Evolutionary conservation across 768 basidiomycete species (phyloP).

Genomic region (Scleroderma bovista): DNA sequence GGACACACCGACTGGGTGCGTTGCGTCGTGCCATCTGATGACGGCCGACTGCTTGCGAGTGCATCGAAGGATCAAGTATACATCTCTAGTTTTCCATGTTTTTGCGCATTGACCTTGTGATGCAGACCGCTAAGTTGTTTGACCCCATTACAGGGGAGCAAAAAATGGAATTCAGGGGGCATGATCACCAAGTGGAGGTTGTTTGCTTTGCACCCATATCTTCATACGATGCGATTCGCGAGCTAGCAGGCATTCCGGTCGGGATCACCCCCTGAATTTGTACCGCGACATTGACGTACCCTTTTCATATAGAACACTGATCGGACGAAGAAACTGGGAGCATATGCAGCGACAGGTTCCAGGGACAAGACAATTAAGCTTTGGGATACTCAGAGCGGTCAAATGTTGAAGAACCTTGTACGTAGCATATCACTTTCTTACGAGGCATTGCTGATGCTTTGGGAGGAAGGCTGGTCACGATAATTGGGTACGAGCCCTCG

Average conservation of each 20-base stretch:
- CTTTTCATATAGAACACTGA: constrained; percentile 41
- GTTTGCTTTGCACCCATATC: constrained; percentile 74
- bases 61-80: constrained; percentile 85
- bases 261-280: constrained; percentile 18
- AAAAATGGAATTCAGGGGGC: constrained; percentile 80
- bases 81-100: constrained; percentile 4
- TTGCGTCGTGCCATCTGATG: constrained; percentile 55
- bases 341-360: constrained; percentile 75
- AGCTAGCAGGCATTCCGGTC: constrained; percentile 69
- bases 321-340: constrained; percentile 41
- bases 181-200: constrained; percentile 82
- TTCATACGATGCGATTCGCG: constrained; percentile 72
- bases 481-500: constrained; percentile 84
- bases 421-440: constrained; percentile 15
- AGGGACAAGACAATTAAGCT: constrained; percentile 90
- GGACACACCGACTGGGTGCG: constrained; percentile 89
- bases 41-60: constrained; percentile 71
- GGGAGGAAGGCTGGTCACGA: constrained; percentile 65
- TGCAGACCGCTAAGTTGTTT: constrained; percentile 73
- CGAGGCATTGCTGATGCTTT: constrained; percentile 5
- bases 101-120: neutral
- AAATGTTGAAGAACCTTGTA: constrained; percentile 73
- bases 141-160: constrained; percentile 68
- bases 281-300: constrained; percentile 2
- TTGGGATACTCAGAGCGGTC: constrained; percentile 84